Evolutionary conservation across 2,329 filamentous ascomycete genomes (phyloP), one percentile per base, ranked within the genome.

Genomic region (Talaromyces sp.): DNA sequence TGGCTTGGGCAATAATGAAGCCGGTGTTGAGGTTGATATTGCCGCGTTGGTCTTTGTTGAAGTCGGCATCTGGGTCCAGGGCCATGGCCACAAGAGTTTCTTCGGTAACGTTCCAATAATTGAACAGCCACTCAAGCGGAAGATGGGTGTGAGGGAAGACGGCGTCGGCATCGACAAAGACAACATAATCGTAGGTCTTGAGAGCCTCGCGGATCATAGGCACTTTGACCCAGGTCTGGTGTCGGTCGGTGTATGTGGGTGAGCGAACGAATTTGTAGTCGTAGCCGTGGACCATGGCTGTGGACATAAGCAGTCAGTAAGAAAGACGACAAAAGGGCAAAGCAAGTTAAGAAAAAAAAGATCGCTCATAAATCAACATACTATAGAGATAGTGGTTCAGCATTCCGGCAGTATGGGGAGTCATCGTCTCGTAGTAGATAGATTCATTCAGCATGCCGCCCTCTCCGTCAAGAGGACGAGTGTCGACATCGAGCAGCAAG

Each of bases 191-290:
- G 14, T 62, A 62, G 7, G 58, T 53, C 26, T 60, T 60, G 24
- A 62, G 57, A 11, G 57, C 61, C 35, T 62, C 61, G n/a, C 61
- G 61, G 12, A 62, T 62, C 61, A 60, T 57, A 26, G 61, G 61
- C 8, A 62, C 61, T 26, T 62, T 62, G 48, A 57, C 58, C 61
- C 61, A 62, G 14, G 61, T 62, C 10, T 54, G 38, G 38, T 59
- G 61, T 35, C 59, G 55, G 51, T 61, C 59, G 21, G 55, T 57
- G 51, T 61, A 61, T 9, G 10, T 2, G 9, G 59, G 56, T 2
- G 59, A 24, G 32, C 57, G 59, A 31, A 61, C 50, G 43, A 61
- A 61, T 32, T 61, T 61, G 43, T 61, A 61, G 12, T 61, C 59
- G 32, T 61, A 61, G 31, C 59, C 59, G 19, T 61, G 59, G 2